Base-by-base conservation (phyloP, 2,329 filamentous ascomycete genomes). In the Chaetomiaceae sp. region DNA sequence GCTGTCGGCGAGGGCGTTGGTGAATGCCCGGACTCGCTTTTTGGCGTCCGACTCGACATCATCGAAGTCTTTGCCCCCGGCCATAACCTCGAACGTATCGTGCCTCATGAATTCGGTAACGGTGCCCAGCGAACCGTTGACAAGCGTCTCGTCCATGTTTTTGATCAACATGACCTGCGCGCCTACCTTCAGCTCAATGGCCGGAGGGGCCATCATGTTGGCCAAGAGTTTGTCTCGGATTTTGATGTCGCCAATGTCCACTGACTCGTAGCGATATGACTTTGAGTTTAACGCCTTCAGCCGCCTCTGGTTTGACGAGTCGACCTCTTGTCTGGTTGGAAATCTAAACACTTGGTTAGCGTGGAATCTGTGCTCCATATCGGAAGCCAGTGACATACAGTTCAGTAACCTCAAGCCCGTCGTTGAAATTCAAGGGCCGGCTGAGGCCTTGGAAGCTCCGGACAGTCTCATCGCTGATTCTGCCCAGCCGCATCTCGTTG, bases 141-240 rank as follows among this genome's bases (percentile, higher is more conserved):
- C 93, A 0, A 99, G 77, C 0, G 82, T 85, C 34, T 96, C 89
- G 63, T 99, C 93, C 71, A 97, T 85, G 62, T 99, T 99, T 69
- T 99, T 99, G 75, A 99, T 96, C n/a, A 99, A 75, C 93, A 99
- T 99, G 39, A 99, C 95, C 65, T 99, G 95, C 0, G 93, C 89
- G 9, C 90, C 89, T 56, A 93, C 85, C 68, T 96, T 97, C 25
- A 99, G 71, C 30, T 87, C 82, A 17, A 99, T 80, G 0, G 70
- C 65, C 60, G 86, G 85, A 0, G 93, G 91, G 0, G 93, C 91
- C 87, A 99, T 96, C 81, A 95, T 95, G 63, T 92, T 96, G 5
- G 79, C 69, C 5, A 99, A 74, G 0, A 97, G 69, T 63, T 83
- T 91, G 40, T 95, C 89, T 27, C 88, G 84, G 33, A 85, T 68